Conservation (phyloP, 768 basidiomycete genomes). For the Asterophora lycoperdoides region DNA sequence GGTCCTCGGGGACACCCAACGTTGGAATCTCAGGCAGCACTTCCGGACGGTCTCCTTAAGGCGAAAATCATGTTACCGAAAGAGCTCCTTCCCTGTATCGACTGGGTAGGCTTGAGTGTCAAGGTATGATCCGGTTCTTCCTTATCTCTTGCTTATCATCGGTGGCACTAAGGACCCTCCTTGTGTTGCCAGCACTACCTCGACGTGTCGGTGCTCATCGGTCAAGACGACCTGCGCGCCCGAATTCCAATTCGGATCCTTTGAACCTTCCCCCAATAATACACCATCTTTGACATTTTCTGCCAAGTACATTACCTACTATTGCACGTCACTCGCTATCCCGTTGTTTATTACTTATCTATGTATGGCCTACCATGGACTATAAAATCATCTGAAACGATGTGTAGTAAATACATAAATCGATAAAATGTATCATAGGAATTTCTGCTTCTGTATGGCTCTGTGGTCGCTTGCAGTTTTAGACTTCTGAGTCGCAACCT, state of each 20-base stretch:
- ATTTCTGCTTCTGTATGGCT: constrained; percentile 44
- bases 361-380: not conserved
- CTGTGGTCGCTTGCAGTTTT: no score
- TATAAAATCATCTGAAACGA: not conserved
- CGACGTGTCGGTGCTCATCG: constrained; percentile 63
- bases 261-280: constrained; percentile 21
- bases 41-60: constrained; percentile 69
- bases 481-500: no score
- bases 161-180: constrained; percentile 2
- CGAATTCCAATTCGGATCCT: constrained; percentile 58
- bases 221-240: constrained; percentile 58
- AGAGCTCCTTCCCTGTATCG: constrained; percentile 60
- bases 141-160: constrained; percentile 1
- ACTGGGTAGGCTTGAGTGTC: constrained; percentile 64
- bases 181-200: constrained; percentile 58
- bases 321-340: constrained; percentile 56
- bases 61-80: constrained; percentile 50
- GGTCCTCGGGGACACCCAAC: constrained; percentile 39
- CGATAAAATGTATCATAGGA: constrained; percentile 48
- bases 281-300: not conserved
- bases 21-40: constrained; percentile 39
- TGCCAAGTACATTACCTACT: not conserved
- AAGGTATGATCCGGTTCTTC: constrained; percentile 42
- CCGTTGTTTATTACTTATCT: constrained; percentile 11
- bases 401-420: constrained; percentile 20